Conservation (phyloP, 1,139 yeast species). For the Williopsis jadinii region DNA sequence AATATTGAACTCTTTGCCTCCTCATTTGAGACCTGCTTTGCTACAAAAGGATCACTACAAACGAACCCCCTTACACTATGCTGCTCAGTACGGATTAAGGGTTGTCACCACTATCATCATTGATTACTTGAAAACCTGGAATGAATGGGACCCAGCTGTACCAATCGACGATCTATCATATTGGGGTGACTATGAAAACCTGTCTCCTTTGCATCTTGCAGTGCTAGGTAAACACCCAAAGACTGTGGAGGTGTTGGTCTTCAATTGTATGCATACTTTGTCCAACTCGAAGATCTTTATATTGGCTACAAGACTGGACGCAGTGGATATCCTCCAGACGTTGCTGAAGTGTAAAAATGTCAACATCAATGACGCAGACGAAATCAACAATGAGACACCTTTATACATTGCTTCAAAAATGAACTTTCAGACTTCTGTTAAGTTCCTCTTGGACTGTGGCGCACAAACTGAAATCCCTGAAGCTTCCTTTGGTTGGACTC, state of each 20-base stretch:
- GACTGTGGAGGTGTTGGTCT: conserved; percentile 58
- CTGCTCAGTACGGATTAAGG: conserved; percentile 80
- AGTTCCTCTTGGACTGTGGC: conserved; percentile 45
- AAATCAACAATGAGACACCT: conserved; percentile 69
- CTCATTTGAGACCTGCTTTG: conserved; percentile 45
- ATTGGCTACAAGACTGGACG: conserved; percentile 67
- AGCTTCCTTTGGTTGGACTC: conserved; percentile 87
- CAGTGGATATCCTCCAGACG: conserved; percentile 47
- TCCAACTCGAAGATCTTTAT: conserved; percentile 49
- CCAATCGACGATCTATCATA: conserved; percentile 51
- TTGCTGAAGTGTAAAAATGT: conserved; percentile 53
- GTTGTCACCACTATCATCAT: conserved; percentile 54
- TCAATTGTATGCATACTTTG: conserved; percentile 33
- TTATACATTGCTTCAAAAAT: conserved; percentile 72
- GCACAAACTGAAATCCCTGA: conserved; percentile 80
- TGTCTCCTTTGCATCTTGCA: conserved; percentile 80
- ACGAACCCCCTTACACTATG: conserved; percentile 86
- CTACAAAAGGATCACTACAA: conserved; percentile 66
- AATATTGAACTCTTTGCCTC: conserved; percentile 46
- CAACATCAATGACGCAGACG: conserved; percentile 57
- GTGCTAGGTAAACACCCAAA: conserved; percentile 78
- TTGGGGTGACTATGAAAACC: conserved; percentile 83
- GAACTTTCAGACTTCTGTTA: conserved; percentile 47
- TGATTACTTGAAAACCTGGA: conserved; percentile 45
- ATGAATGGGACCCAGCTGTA: conserved; percentile 35